Percentiles rank a stretch among this genome's conserved stretches.
Evolutionary conservation across 1,284 basidiomycete genomes (phyloP).

Genomic region (Marasmius sp.): DNA sequence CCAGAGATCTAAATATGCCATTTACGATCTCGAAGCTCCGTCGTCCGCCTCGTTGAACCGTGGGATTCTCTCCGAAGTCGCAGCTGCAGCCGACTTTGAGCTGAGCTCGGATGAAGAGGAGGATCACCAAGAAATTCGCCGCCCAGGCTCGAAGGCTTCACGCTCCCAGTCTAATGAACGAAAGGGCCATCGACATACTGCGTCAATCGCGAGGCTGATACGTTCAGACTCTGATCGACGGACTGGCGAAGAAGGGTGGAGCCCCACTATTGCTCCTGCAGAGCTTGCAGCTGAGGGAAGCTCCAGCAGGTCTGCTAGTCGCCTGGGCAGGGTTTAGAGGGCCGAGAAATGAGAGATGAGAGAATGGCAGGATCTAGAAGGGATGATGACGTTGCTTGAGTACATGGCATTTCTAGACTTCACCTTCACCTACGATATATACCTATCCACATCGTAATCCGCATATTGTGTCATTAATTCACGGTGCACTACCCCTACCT

Average conservation of each 20-base stretch:
- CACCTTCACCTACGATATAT: no score
- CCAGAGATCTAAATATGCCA: constrained; percentile 63
- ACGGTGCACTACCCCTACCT: no score
- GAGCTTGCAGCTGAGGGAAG: background rate
- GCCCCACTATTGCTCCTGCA: background rate
- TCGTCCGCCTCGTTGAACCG: constrained; percentile 29
- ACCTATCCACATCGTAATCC: no score
- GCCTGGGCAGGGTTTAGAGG: background rate
- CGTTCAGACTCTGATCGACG: constrained; percentile 25
- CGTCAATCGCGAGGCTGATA: constrained; percentile 79
- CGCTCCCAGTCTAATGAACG: constrained; percentile 43
- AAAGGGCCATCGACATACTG: constrained; percentile 70
- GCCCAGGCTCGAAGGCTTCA: constrained; percentile 36
- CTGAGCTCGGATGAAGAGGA: constrained; percentile 37
- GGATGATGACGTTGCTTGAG: no score
- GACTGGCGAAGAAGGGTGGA: background rate
- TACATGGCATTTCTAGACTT: no score
- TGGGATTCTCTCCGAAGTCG: background rate
- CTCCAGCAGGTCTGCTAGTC: background rate
- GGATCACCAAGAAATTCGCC: constrained; percentile 1
- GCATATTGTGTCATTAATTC: no score
- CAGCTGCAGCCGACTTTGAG: constrained; percentile 49
- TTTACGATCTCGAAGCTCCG: constrained; percentile 66
- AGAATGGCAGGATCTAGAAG: no score
- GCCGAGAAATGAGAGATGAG: no score